A percentile compares a stretch with the other conserved stretches of the same genome.
These are phyloP conservation scores for Hyphodiscus hymeniophilus DNA, from an alignment of 495 filamentous ascomycete species.

Conservation along the genomic window DNA sequence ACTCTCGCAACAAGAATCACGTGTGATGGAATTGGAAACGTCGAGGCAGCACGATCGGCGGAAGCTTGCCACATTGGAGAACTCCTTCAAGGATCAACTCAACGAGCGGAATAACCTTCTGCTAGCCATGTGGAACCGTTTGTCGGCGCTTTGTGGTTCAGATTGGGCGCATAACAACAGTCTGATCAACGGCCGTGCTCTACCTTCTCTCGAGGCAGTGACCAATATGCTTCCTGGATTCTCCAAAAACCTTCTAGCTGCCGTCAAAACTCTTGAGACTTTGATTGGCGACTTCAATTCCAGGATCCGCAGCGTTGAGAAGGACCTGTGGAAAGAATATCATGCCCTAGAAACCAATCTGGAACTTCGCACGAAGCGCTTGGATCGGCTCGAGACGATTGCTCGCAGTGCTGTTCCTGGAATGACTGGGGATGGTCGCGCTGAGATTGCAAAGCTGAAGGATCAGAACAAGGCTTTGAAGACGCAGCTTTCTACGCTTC, in stretches of 20 bases:
- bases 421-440: constrained; percentile 30
- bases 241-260: constrained; percentile 76
- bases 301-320: constrained; percentile 75
- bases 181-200: constrained; percentile 73
- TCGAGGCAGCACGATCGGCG: constrained; percentile 64
- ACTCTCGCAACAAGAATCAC: constrained; percentile 72
- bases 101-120: constrained; percentile 83
- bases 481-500: constrained; percentile 71
- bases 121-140: constrained; percentile 75
- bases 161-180: constrained; percentile 91
- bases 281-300: constrained; percentile 73
- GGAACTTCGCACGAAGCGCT: constrained; percentile 67
- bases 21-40: constrained; percentile 76
- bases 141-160: constrained; percentile 75
- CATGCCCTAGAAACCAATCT: constrained; percentile 76
- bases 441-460: constrained; percentile 61
- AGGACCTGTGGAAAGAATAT: constrained; percentile 84
- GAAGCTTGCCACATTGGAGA: constrained; percentile 63
- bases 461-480: constrained; percentile 76
- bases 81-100: constrained; percentile 75
- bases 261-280: constrained; percentile 80
- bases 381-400: constrained; percentile 79
- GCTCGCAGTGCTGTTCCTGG: constrained; percentile 43
- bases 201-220: constrained; percentile 75
- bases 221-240: constrained; percentile 71